Base-by-base conservation (phyloP, 2,329 filamentous ascomycete species). In the Colletotrichum endophyticum region DNA sequence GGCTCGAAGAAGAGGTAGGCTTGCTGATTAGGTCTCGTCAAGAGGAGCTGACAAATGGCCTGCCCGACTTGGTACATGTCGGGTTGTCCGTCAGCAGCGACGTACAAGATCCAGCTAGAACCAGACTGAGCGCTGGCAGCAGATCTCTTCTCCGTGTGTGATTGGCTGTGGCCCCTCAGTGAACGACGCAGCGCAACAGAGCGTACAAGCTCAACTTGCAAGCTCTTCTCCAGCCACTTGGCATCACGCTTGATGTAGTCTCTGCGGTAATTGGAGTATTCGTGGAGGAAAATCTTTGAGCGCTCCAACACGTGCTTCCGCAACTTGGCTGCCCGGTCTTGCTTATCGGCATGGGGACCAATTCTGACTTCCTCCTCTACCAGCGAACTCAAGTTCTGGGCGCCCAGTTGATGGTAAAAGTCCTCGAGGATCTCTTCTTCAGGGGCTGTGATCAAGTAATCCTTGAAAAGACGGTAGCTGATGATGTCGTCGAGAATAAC, bases 31-130 rank as follows among this genome's bases (percentile, higher is more conserved):
- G 96, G 96, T 27, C 95, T 92, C 69, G 92, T 92, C 64, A 99
- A 88, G 49, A 99, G 89, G 69, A 98, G 87, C 80, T 94, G 92
- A 78, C 96, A 95, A 63, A 99, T 89, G 30, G 95, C 95, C 80
- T 96, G 94, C 73, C 95, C 97, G 79, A 99, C 93, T 85, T 99
- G 96, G 83, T 98, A 99, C 82, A 98, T 92, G 82, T 99, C 96
- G 34, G 92, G 94, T 75, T 91, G 91, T 2, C 88, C 84, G 34
- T 89, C 90, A 12, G 93, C 91, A 5, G 94, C 93, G 49, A 99
- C 92, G 81, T 94, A 98, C n/a, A 99, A 86, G 6, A 92, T 90
- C 82, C 91, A 94, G 19, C 91, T 89, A 22, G 86, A 86, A 19
- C 86, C 85, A 28, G 84, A 88, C 68, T 89, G 88, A 61, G 90